phyloP scores from a whole-genome alignment of 768 basidiomycete species.

The Mrakia blollopis region DNA sequence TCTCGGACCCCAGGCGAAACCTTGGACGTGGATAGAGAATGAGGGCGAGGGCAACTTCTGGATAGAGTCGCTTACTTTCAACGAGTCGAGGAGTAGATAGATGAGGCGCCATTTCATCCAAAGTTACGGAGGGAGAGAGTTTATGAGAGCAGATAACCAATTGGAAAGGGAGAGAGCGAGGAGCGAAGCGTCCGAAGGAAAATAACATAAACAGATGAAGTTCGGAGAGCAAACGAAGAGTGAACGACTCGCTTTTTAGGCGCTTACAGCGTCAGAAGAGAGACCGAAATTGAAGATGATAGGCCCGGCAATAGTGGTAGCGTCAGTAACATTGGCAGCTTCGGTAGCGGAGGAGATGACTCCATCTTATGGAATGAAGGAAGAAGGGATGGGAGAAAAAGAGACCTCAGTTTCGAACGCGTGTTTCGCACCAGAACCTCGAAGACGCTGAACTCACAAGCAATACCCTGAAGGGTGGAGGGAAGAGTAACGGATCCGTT shows the following conservation, averaged over 20 bases:
- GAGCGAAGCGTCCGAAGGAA: not conserved
- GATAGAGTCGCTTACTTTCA: too few relatives aligned
- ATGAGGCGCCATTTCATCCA: too few relatives aligned
- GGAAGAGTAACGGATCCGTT: slow-evolving; percentile 21
- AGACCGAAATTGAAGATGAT: slow-evolving; percentile 45
- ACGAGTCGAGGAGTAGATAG: too few relatives aligned
- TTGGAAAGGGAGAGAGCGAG: too few relatives aligned
- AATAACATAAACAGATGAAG: not conserved
- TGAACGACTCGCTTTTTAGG: not conserved
- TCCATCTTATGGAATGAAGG: too few relatives aligned
- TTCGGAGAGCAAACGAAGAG: not conserved
- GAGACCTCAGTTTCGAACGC: not conserved
- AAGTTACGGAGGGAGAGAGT: too few relatives aligned
- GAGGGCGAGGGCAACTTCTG: too few relatives aligned
- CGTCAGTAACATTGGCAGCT: slow-evolving; percentile 46
- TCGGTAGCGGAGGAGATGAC: slow-evolving; percentile 48
- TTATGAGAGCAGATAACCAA: too few relatives aligned
- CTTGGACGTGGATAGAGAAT: too few relatives aligned
- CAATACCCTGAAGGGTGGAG: slow-evolving; percentile 46
- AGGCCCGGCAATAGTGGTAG: slow-evolving; percentile 57
- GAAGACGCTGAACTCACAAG: slow-evolving; percentile 45
- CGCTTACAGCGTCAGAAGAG: slow-evolving; percentile 9
- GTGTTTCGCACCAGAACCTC: too few relatives aligned
- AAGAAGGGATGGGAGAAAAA: not conserved
- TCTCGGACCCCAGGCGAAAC: too few relatives aligned